Conservation (phyloP, 192 early-diverging fungal species). For the Physocladia obscura region DNA sequence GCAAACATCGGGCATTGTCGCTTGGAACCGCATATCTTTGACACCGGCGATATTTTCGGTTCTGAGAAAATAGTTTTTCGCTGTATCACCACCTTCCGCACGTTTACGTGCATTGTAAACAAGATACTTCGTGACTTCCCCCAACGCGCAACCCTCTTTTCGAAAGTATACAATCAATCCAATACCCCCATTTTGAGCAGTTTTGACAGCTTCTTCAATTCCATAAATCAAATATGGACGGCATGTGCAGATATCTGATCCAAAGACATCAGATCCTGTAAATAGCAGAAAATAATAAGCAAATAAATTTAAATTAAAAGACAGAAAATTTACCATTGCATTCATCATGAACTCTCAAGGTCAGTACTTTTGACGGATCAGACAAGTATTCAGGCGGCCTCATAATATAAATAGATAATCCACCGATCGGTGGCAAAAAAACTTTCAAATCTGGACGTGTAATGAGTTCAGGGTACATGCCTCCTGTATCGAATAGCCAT, state of each 20-base stretch:
- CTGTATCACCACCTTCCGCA: constrained; percentile 79
- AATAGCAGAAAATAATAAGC: constrained; percentile 82
- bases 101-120: constrained; percentile 91
- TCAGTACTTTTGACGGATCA: constrained; percentile 79
- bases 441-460: constrained; percentile 90
- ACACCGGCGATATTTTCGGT: constrained; percentile 85
- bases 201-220: constrained; percentile 84
- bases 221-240: constrained; percentile 66
- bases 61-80: constrained; percentile 83
- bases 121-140: constrained; percentile 94
- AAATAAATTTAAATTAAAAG: too few relatives aligned
- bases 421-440: constrained; percentile 91
- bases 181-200: constrained; percentile 87
- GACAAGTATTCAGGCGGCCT: constrained; percentile 77
- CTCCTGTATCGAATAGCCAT: constrained; percentile 65
- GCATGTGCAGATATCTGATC: constrained; percentile 50
- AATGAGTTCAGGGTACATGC: constrained; percentile 94
- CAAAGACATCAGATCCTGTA: constrained; percentile 45
- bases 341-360: constrained; percentile 89
- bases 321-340: constrained; percentile 92
- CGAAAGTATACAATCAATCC: constrained; percentile 96
- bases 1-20: constrained; percentile 95
- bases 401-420: constrained; percentile 90
- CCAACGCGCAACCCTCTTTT: constrained; percentile 91
- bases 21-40: constrained; percentile 96